phyloP scores from a whole-genome alignment of 306 rosid species.

The Inga leiocalycina region DNA sequence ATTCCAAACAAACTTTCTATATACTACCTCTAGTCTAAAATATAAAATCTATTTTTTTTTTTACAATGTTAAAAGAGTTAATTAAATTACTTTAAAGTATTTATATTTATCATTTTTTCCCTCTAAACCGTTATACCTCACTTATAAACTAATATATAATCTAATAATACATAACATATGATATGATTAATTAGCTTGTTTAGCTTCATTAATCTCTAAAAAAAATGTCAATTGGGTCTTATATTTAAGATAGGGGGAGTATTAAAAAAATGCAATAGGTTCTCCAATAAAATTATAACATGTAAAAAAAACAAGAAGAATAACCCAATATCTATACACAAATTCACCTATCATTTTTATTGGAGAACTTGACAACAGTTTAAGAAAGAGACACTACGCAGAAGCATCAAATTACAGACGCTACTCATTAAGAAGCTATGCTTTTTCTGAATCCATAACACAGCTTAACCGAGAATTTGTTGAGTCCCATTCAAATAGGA shows the following conservation, averaged over 20 bases:
- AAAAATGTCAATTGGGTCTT: no score
- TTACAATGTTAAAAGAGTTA: no score
- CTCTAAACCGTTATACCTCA: no score
- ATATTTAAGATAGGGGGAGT: no score
- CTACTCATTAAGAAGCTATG: neutral
- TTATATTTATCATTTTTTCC: no score
- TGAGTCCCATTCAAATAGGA: slow-evolving; percentile 25
- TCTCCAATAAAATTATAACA: neutral
- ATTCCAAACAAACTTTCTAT: neutral
- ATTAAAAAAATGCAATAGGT: neutral
- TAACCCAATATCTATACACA: neutral
- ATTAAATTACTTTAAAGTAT: no score
- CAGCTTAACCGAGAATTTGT: neutral
- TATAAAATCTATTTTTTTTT: no score
- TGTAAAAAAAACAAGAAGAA: neutral
- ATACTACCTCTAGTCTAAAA: no score
- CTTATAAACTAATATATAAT: no score
- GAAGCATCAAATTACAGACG: neutral
- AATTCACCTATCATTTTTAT: neutral
- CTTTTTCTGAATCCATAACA: slow-evolving; percentile 21
- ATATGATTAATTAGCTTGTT: no score
- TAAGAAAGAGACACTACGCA: neutral
- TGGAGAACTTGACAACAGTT: neutral
- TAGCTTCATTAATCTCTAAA: no score
- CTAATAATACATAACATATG: no score